These are phyloP conservation scores for Juncus effusus DNA, from an alignment of 176 grass and related monocot genomes.

Conservation along the genomic window DNA sequence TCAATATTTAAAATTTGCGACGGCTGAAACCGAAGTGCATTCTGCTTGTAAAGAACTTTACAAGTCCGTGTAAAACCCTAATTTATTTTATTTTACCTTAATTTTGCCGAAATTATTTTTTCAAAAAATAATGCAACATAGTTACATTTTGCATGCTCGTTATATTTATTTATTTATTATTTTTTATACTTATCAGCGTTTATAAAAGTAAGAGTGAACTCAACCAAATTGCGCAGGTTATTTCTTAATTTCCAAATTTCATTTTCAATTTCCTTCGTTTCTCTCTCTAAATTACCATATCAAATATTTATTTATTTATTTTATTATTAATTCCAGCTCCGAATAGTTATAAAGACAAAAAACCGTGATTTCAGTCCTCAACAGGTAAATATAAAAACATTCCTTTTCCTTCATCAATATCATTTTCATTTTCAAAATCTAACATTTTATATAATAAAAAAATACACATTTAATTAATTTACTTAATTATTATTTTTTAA, in stretches of 20 bases:
- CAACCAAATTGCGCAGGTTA: slow-evolving; percentile 92
- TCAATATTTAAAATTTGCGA: slow-evolving; percentile 88
- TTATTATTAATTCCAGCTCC: slow-evolving; percentile 51
- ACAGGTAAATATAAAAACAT: slow-evolving; percentile 42
- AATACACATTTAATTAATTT: not conserved
- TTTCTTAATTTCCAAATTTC: slow-evolving; percentile 14
- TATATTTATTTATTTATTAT: not conserved
- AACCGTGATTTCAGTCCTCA: slow-evolving; percentile 71
- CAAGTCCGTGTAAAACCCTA: slow-evolving; percentile 45
- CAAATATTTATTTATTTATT: slow-evolving; percentile 11
- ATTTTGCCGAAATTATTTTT: not conserved
- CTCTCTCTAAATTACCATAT: slow-evolving; percentile 16
- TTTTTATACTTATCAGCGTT: slow-evolving; percentile 49
- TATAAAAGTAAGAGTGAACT: slow-evolving; percentile 78
- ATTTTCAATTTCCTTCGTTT: slow-evolving; percentile 1
- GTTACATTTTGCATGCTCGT: too few species aligned
- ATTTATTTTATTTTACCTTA: not conserved
- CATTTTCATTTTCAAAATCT: slow-evolving; percentile 17
- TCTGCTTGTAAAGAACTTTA: slow-evolving; percentile 90
- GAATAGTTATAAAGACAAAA: slow-evolving; percentile 92
- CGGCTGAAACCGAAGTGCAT: slow-evolving; percentile 76
- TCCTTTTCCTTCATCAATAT: slow-evolving; percentile 19
- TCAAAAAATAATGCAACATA: not conserved
- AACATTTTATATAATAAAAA: too few species aligned
- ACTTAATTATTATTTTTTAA: slow-evolving; percentile 29